A percentile compares a stretch with the other conserved stretches of the same genome.
These are phyloP conservation scores for Rutidosis leptorrhynchoides DNA, from an alignment of 129 eudicot species.

Conservation along the genomic window DNA sequence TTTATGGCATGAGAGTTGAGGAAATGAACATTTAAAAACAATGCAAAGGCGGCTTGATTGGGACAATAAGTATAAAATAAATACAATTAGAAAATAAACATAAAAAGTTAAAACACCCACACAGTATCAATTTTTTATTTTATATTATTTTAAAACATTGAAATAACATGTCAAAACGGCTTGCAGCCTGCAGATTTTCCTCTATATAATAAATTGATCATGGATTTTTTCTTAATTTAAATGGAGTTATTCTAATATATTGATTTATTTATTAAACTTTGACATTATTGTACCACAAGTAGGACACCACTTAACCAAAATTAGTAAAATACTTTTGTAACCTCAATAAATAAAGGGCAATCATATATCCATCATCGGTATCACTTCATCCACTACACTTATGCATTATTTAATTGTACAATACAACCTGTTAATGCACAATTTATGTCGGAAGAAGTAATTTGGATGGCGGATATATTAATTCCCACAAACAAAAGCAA, in stretches of 20 bases:
- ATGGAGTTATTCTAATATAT: background rate
- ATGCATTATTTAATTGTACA: too few relatives aligned
- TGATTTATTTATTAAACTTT: background rate
- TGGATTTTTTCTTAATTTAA: background rate
- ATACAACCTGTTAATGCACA: too few relatives aligned
- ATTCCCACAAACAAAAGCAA: too few relatives aligned
- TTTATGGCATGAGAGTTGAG: slow-evolving; percentile 29
- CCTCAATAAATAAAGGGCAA: too few relatives aligned
- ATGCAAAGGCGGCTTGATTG: slow-evolving; percentile 47
- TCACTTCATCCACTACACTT: too few relatives aligned
- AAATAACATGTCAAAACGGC: slow-evolving; percentile 21
- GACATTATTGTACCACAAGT: slow-evolving; percentile 39
- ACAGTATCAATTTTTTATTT: background rate
- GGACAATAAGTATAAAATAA: slow-evolving; percentile 33
- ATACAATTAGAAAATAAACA: background rate
- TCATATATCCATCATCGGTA: too few relatives aligned
- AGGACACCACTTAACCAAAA: slow-evolving; percentile 32
- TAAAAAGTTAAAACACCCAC: background rate
- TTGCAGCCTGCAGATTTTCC: slow-evolving; percentile 33
- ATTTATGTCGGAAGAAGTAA: too few relatives aligned
- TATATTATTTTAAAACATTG: background rate
- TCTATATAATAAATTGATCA: background rate
- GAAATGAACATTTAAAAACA: slow-evolving; percentile 20
- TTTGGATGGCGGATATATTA: too few relatives aligned
- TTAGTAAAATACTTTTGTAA: too few relatives aligned